Evolutionary conservation across 495 filamentous ascomycete genomes (phyloP).

Genomic region (Penicillium odoratum): DNA sequence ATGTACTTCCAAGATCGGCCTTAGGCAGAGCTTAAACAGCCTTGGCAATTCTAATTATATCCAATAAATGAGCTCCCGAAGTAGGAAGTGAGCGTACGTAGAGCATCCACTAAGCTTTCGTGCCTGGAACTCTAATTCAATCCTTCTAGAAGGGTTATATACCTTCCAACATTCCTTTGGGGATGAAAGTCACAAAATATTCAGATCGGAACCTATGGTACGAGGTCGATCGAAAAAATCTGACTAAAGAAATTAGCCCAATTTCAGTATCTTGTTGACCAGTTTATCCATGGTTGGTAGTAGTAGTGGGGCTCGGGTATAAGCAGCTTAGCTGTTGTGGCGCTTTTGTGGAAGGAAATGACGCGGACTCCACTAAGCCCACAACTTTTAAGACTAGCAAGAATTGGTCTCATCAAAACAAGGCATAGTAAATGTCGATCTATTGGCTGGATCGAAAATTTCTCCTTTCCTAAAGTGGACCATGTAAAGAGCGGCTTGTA

Average conservation of each 20-base stretch:
- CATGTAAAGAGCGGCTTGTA: constrained; percentile 1
- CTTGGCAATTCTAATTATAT: not conserved
- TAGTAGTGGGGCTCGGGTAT: not conserved
- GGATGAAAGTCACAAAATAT: not conserved
- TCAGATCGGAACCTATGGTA: not conserved
- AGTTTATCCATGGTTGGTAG: not conserved
- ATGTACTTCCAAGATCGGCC: not conserved
- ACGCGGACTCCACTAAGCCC: constrained; percentile 1
- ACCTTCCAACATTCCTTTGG: not conserved
- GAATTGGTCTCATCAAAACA: constrained; percentile 4
- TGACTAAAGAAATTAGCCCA: not conserved
- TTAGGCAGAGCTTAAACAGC: not conserved
- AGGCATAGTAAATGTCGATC: constrained; percentile 8
- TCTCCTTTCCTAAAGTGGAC: constrained; percentile 1
- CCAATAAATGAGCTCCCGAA: not conserved
- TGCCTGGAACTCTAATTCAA: constrained; percentile 14
- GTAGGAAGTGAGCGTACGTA: not conserved
- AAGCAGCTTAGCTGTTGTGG: not conserved
- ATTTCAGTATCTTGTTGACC: not conserved
- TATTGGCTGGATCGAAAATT: not conserved
- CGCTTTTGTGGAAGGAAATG: not conserved
- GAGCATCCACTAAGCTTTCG: not conserved
- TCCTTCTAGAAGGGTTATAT: constrained; percentile 2
- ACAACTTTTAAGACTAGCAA: not conserved
- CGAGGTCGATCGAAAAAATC: not conserved